These are phyloP conservation scores for Pouteria campechiana DNA, from an alignment of 179 eudicot species.

Conservation along the genomic window DNA sequence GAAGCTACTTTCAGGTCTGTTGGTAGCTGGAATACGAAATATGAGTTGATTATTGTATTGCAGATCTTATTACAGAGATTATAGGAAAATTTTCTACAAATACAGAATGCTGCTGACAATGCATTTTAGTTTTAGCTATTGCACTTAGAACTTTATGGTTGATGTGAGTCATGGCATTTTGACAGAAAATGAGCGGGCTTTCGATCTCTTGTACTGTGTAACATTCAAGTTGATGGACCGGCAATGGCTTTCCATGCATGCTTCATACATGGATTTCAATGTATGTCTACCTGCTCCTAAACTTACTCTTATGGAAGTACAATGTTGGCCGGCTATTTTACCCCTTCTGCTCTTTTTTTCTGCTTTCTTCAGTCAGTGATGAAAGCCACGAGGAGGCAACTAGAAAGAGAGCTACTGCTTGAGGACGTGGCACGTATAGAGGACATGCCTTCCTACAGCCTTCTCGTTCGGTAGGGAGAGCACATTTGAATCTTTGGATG, in stretches of 20 bases:
- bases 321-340: no score
- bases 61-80: no score
- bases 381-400: conserved; percentile 90
- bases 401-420: conserved; percentile 75
- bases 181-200: conserved; percentile 37
- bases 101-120: no score
- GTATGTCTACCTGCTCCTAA: conserved; percentile 14
- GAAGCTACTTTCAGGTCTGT: conserved; percentile 77
- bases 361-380: conserved; percentile 55
- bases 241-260: conserved; percentile 45
- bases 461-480: conserved; percentile 42
- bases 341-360: neutral
- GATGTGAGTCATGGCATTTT: no score
- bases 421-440: conserved; percentile 68
- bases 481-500: neutral
- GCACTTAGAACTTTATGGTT: no score
- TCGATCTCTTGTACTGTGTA: conserved; percentile 37
- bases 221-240: conserved; percentile 36
- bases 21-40: no score
- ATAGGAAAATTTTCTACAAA: no score
- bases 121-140: no score
- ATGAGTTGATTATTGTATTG: no score
- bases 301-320: no score
- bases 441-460: conserved; percentile 74
- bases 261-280: conserved; percentile 51